These are phyloP conservation scores for Dipteronia sinensis DNA, from an alignment of 345 rosid genomes.

Conservation along the genomic window DNA sequence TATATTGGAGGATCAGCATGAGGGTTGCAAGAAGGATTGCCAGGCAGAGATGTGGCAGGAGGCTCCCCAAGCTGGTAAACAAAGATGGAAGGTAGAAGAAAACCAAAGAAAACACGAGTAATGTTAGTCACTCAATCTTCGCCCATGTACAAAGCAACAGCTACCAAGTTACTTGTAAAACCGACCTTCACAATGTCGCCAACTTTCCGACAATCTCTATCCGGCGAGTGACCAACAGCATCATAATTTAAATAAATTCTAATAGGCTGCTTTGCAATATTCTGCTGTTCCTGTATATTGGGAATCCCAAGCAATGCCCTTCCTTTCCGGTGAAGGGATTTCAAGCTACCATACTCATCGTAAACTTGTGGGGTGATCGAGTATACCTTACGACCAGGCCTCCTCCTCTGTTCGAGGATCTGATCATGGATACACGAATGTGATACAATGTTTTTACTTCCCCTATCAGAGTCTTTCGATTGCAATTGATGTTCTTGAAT, in stretches of 20 bases:
- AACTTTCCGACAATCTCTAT: slow-evolving; percentile 81
- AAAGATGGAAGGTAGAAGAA: not conserved
- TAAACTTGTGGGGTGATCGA: slow-evolving; percentile 91
- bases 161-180: slow-evolving; percentile 16
- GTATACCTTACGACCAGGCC: slow-evolving; percentile 80
- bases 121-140: slow-evolving; percentile 17
- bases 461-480: slow-evolving; percentile 44
- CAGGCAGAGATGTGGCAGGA: slow-evolving; percentile 47
- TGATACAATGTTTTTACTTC: slow-evolving; percentile 46
- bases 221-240: slow-evolving; percentile 95
- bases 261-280: slow-evolving; percentile 77
- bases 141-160: slow-evolving; percentile 1
- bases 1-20: slow-evolving; percentile 72
- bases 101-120: slow-evolving; percentile 15
- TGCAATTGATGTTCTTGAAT: slow-evolving; percentile 35
- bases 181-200: slow-evolving; percentile 93
- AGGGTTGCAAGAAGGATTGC: slow-evolving; percentile 76
- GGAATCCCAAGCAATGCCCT: slow-evolving; percentile 74
- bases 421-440: slow-evolving; percentile 98
- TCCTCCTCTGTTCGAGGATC: slow-evolving; percentile 83
- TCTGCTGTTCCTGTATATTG: slow-evolving; percentile 30
- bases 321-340: slow-evolving; percentile 56
- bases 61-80: slow-evolving; percentile 92
- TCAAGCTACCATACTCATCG: slow-evolving; percentile 42
- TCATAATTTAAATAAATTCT: slow-evolving; percentile 95